phyloP scores from a whole-genome alignment of 306 rosid species.

The Cucumis cinereus region DNA sequence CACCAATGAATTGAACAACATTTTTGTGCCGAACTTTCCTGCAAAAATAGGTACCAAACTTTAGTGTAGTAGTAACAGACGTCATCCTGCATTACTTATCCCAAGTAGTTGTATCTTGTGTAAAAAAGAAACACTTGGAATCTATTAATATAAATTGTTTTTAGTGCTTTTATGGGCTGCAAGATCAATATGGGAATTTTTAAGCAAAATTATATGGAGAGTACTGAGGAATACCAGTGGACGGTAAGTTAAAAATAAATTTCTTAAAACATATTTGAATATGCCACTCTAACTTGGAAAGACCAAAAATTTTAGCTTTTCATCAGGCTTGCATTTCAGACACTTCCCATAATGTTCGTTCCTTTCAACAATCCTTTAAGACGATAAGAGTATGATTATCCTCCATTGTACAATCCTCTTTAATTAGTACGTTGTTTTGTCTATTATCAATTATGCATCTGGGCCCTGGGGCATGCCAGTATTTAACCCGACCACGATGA shows the following conservation, averaged over 20 bases:
- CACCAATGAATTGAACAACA: slow-evolving; percentile 98
- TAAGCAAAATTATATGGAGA: neutral
- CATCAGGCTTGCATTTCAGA: neutral
- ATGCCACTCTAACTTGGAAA: neutral
- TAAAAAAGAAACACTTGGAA: neutral
- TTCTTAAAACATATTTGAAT: neutral
- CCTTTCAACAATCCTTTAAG: neutral
- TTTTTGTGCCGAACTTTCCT: slow-evolving; percentile 98
- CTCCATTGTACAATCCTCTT: neutral
- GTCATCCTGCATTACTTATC: neutral
- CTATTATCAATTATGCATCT: neutral
- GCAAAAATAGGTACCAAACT: slow-evolving; percentile 15
- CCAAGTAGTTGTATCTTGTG: neutral
- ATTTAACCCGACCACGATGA: neutral
- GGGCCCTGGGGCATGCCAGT: neutral
- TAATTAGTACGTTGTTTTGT: neutral
- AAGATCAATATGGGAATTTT: neutral
- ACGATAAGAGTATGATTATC: neutral
- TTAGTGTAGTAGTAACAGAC: neutral
- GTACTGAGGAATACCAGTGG: neutral
- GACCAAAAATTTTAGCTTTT: neutral
- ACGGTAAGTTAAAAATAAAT: neutral
- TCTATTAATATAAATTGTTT: neutral
- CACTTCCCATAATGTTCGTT: neutral
- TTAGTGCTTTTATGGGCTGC: neutral